These are phyloP conservation scores for Zygosaccharomyces bailii DNA, from an alignment of 805 yeast genomes.

Conservation along the genomic window DNA sequence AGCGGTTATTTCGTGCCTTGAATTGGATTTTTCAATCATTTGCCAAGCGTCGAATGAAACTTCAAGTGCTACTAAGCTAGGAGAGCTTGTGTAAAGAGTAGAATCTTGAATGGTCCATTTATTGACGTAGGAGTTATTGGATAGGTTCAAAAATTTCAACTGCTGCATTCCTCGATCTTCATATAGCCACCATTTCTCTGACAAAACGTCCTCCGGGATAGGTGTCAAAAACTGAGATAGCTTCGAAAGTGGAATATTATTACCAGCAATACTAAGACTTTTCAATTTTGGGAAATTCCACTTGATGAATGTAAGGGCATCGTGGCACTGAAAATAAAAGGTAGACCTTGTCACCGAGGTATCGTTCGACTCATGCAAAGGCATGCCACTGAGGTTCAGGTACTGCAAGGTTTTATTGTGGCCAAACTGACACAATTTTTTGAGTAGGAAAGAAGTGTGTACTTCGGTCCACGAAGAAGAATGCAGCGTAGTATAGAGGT, in stretches of 20 bases:
- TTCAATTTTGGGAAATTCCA: conserved; percentile 39
- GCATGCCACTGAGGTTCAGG: conserved; percentile 65
- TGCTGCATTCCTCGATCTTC: conserved; percentile 24
- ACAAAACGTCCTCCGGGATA: conserved; percentile 16
- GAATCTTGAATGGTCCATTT: conserved; percentile 57
- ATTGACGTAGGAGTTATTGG: conserved; percentile 57
- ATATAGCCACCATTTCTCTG: conserved; percentile 18
- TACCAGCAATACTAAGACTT: conserved; percentile 38
- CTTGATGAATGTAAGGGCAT: conserved; percentile 39
- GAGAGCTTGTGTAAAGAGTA: conserved; percentile 43
- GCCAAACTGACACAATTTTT: conserved; percentile 38
- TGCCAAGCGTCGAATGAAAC: conserved; percentile 51
- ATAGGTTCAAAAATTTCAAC: conserved; percentile 60
- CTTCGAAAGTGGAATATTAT: conserved; percentile 34
- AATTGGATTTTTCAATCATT: conserved; percentile 31
- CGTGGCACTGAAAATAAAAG: conserved; percentile 31
- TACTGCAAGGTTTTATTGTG: conserved; percentile 38
- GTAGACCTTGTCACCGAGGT: conserved; percentile 21
- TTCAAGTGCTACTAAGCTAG: conserved; percentile 61
- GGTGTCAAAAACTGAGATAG: conserved; percentile 36
- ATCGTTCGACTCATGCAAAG: conserved; percentile 42
- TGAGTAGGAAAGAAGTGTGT: conserved; percentile 46
- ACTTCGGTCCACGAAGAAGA: conserved; percentile 54
- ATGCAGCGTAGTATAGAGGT: conserved; percentile 58
- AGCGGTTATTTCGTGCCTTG: conserved; percentile 26